Base-by-base conservation (phyloP, 225 moss, liverwort and hornwort genomes). In the Antitrichia curtipendula region DNA sequence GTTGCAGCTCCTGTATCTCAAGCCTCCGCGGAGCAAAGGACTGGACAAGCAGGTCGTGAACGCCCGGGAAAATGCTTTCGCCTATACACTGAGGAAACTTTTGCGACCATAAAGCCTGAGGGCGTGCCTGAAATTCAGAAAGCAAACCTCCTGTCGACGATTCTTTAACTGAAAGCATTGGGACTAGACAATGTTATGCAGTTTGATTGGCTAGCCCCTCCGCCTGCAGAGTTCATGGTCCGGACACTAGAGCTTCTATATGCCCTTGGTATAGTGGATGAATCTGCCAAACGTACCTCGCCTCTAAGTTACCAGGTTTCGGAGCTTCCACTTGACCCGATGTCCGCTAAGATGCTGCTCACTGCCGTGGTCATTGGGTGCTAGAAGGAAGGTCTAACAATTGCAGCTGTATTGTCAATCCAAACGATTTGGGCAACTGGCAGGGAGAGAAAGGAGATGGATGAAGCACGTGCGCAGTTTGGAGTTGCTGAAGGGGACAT, bases 101-200 rank as follows among this genome's bases (percentile, higher is more conserved):
- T 89, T 84, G 86, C 89, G 82, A 92, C 91, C 38, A 97, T 99
- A 97, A 90, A 85, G 85, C 89, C 94, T 56, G 94, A 97, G 87
- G 92, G 91, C 71, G 87, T 92, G 71, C 97, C 97, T 60, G 98
- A 99, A 88, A 95, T 99, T 65, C 98, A 99, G 88, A 95, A 96
- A 90, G 89, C 95, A 56, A 97, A 95, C 86, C 95, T 98, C 52
- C 82, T 98, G 74, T 91, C 96, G 50, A 92, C 95, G 34, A 86
- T 98, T 62, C 93, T 98, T 80, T 97, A 98, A 94, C 87, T 98
- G 92, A 98, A 98, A 91, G 98, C 98, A 23, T 88, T 98, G 76
- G 98, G 98, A 83, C 95, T 98, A 88, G 98, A 98, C 90, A 98
- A 98, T 92, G 94, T 98, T 43, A 98, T 98, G 98, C 93, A 97